Evolutionary conservation across 345 rosid species (phyloP), one percentile per base, ranked within the genome.

Genomic region (Eucalyptus cloeziana): DNA sequence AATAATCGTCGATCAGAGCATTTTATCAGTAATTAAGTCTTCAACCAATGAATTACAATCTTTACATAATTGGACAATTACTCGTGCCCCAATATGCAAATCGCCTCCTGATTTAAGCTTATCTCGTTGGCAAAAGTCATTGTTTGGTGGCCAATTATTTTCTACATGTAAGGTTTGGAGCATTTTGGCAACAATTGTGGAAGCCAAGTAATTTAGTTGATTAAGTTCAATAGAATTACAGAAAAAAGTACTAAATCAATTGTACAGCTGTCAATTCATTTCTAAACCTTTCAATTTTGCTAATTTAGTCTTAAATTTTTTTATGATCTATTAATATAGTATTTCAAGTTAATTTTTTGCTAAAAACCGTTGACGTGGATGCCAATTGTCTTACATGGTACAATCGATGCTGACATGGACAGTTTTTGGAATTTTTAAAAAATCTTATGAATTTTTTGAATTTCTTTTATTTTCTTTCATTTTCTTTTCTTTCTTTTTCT

Each of bases 391-490:
- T 52, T 52, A 19, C 7, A 19, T 52, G 10, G 56, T 19, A 52
- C 2, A 52, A 52, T 52, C 1, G 4, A 52, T 0, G 2, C 24
- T 19, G 2, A 19, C 24, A 7, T 31, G 0, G 6, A 22, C 4
- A 24, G 30, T 56, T 58, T 58, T 58, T 24, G 30, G 5, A 24
- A 24, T 58, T 58, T 52, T 3, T 3, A 52, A 52, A 52, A 52
- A 52, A 52, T 52, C 56, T 52, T 52, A 0, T 52, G 58, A 52
- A 52, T 3, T 3, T 19, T 3, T 7, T 19, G 4, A 52, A 52
- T 52, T 52, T 19, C 4, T 52, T 51, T 51, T 51, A 1, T 17
- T 51, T 17, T 6, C 7, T 50, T 50, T 50, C 50, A n/a, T n/a
- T 37, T 37, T 37, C 3, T 15, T 7, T 24, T 21, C 4, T 52